Conservation (phyloP, 441 rosid species). For the Populus hybrid region DNA sequence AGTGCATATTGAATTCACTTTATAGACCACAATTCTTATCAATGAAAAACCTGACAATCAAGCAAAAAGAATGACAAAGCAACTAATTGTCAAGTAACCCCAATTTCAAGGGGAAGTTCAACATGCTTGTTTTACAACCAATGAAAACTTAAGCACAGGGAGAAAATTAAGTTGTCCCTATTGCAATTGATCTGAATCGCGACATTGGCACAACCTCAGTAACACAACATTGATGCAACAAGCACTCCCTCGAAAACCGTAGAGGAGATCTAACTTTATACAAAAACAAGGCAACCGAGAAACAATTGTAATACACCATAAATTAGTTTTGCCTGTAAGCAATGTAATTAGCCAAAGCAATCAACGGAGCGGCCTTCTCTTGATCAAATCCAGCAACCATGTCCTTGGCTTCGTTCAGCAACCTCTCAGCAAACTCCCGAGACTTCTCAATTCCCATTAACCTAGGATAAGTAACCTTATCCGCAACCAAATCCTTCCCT, state of each 20-base stretch:
- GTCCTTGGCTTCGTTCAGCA: slow-evolving; percentile 62
- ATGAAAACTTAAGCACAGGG: not conserved
- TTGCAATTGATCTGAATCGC: not conserved
- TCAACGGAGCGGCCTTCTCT: slow-evolving; percentile 70
- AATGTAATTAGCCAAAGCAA: slow-evolving; percentile 89
- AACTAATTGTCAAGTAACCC: not conserved
- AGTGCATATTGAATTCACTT: not conserved
- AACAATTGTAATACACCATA: not conserved
- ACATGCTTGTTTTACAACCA: not conserved
- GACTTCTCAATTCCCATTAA: slow-evolving; percentile 83
- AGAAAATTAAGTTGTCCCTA: not conserved
- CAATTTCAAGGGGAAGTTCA: not conserved
- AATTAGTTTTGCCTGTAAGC: slow-evolving; percentile 71
- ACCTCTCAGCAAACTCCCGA: slow-evolving; percentile 58
- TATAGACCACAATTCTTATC: not conserved
- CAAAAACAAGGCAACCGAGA: not conserved
- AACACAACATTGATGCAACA: not conserved
- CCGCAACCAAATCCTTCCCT: slow-evolving; percentile 62
- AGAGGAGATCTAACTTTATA: not conserved
- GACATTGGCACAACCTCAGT: not conserved
- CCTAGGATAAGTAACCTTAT: slow-evolving; percentile 77
- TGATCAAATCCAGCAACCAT: slow-evolving; percentile 63
- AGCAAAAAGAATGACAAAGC: not conserved
- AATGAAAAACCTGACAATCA: not conserved
- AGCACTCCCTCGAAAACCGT: not conserved